A percentile compares a stretch with the other conserved stretches of the same genome.
These are phyloP conservation scores for Aspergillus nomiae DNA, from an alignment of 2,329 filamentous ascomycete genomes.

Conservation along the genomic window DNA sequence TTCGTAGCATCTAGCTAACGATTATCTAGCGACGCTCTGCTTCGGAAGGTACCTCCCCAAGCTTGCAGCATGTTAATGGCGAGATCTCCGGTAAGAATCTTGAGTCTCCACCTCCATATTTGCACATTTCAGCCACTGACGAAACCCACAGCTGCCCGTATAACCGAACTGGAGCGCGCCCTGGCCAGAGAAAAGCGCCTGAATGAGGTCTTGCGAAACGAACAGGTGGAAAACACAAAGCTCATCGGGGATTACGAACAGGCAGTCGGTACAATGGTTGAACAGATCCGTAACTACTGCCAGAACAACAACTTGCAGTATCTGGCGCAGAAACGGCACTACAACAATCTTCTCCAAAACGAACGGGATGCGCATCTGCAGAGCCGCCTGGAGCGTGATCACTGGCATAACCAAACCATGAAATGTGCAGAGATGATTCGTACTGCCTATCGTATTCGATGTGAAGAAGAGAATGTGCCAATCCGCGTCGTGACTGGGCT, in stretches of 20 bases:
- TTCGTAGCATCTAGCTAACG: conserved; percentile 13
- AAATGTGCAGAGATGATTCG: conserved; percentile 53
- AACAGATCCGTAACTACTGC: conserved; percentile 54
- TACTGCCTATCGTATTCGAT: conserved; percentile 49
- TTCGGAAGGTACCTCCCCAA: conserved; percentile 42
- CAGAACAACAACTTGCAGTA: conserved; percentile 52
- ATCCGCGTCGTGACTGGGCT: conserved; percentile 48
- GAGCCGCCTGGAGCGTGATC: conserved; percentile 51
- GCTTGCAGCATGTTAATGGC: conserved; percentile 46
- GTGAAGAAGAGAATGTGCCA: conserved; percentile 50
- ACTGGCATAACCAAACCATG: conserved; percentile 52
- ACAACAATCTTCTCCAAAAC: conserved; percentile 52
- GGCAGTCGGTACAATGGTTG: conserved; percentile 49
- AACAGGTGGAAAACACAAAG: conserved; percentile 51
- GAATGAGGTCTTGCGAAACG: conserved; percentile 45
- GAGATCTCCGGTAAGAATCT: conserved; percentile 43
- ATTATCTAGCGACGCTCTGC: conserved; percentile 43
- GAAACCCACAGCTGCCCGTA: conserved; percentile 34
- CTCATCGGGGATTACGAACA: conserved; percentile 52
- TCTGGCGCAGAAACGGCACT: conserved; percentile 50
- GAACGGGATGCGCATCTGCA: conserved; percentile 53
- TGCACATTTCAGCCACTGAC: background rate
- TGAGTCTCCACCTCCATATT: background rate
- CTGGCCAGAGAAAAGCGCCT: conserved; percentile 48
- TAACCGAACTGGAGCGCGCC: conserved; percentile 51